Conservation (phyloP, 495 filamentous ascomycete species). For the Aspergillus steynii region DNA sequence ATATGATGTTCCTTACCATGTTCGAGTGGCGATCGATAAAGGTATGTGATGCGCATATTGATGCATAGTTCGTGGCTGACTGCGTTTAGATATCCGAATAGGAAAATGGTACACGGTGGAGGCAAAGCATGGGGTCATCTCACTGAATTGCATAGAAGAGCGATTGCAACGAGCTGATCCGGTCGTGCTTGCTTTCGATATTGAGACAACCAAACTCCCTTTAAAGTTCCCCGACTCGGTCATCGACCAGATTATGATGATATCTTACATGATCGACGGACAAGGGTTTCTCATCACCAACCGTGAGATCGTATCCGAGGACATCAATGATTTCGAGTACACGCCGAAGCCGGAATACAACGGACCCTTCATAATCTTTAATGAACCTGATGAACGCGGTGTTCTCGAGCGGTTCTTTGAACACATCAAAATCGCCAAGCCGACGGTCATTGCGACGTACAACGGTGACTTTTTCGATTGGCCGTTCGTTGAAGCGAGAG, state of each 20-base stretch:
- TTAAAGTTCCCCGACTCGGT: slow-evolving; percentile 97
- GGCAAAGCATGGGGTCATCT: slow-evolving; percentile 85
- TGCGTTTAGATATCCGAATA: slow-evolving; percentile 75
- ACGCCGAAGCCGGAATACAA: slow-evolving; percentile 95
- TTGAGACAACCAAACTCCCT: slow-evolving; percentile 95
- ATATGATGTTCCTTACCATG: slow-evolving; percentile 99
- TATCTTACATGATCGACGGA: slow-evolving; percentile 99
- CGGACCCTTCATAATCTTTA: slow-evolving; percentile 95
- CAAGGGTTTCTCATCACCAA: slow-evolving; percentile 99
- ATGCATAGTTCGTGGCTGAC: slow-evolving; percentile 16
- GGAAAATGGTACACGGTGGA: slow-evolving; percentile 98
- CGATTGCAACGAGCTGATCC: slow-evolving; percentile 87
- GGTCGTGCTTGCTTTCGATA: slow-evolving; percentile 96
- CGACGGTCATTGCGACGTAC: slow-evolving; percentile 97
- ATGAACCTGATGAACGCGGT: slow-evolving; percentile 89
- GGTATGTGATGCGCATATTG: slow-evolving; percentile 46
- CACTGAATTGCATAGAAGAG: slow-evolving; percentile 82
- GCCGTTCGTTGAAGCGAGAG: slow-evolving; percentile 94
- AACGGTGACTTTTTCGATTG: slow-evolving; percentile 99
- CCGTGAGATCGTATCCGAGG: slow-evolving; percentile 94
- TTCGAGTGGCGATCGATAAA: slow-evolving; percentile 96
- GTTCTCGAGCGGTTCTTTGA: slow-evolving; percentile 91
- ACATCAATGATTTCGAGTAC: slow-evolving; percentile 98
- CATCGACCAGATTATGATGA: slow-evolving; percentile 99
- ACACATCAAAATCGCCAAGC: slow-evolving; percentile 91